phyloP scores from a whole-genome alignment of 257 asterid genomes.

The Solanum okadae region DNA sequence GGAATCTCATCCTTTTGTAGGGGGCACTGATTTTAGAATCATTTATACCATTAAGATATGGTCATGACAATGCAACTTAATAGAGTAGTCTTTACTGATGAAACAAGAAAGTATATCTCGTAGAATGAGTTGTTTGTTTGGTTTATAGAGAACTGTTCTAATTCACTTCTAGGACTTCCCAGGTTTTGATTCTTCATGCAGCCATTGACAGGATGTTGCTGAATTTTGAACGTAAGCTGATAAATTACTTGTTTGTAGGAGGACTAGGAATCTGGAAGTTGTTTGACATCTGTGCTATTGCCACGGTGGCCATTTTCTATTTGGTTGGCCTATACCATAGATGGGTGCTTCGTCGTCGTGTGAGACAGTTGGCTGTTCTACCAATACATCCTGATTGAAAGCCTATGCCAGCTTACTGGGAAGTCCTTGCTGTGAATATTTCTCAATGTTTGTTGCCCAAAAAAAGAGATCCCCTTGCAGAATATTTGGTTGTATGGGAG shows the following conservation, averaged over 20 bases:
- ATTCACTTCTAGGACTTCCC: not conserved
- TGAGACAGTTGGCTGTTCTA: slow-evolving; percentile 18
- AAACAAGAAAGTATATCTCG: not conserved
- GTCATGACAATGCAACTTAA: not conserved
- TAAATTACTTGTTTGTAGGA: slow-evolving; percentile 19
- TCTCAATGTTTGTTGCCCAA: not conserved
- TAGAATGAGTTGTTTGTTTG: not conserved
- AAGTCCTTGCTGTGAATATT: not conserved
- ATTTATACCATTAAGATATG: not conserved
- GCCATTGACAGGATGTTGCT: not conserved
- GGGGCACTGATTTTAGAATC: not conserved
- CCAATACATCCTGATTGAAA: slow-evolving; percentile 4
- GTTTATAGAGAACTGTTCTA: not conserved
- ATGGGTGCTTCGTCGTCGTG: slow-evolving; percentile 25
- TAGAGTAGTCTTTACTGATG: not conserved
- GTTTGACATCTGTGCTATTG: slow-evolving; percentile 32
- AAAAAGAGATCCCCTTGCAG: not conserved
- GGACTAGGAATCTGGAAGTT: slow-evolving; percentile 38
- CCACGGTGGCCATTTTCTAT: slow-evolving; percentile 15
- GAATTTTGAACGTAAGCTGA: not conserved
- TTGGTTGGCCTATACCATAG: slow-evolving; percentile 23
- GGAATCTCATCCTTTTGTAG: not conserved
- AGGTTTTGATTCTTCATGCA: not conserved
- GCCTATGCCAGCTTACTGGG: not conserved
- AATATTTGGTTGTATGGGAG: not conserved